Evolutionary conservation across 2,329 filamentous ascomycete genomes (phyloP).

Genomic region (Aspergillus pseudoterreus): DNA sequence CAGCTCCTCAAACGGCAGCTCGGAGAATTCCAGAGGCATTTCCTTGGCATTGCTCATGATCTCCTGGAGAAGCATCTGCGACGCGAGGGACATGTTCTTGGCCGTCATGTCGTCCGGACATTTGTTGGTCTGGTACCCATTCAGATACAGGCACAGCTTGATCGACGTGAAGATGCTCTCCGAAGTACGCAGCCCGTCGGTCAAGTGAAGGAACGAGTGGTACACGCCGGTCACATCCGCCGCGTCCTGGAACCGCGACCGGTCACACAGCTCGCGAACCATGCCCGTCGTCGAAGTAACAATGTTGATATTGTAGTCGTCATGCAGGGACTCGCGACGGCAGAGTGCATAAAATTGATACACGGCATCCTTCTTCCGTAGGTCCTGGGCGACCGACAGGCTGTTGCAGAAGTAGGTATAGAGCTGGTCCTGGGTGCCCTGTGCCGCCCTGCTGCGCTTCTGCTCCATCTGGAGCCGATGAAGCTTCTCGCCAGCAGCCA

Average conservation of each 20-base stretch:
- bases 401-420: constrained; percentile 37
- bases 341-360: constrained; percentile 32
- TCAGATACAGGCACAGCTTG: constrained; percentile 35
- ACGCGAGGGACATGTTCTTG: constrained; percentile 29
- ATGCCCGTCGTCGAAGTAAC: constrained; percentile 23
- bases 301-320: constrained; percentile 30
- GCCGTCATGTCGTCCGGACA: constrained; percentile 24
- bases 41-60: constrained; percentile 28
- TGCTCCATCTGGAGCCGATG: constrained; percentile 27
- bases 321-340: constrained; percentile 26
- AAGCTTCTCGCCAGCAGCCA: constrained; percentile 29
- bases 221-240: constrained; percentile 31
- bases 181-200: constrained; percentile 28
- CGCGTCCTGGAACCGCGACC: constrained; percentile 29
- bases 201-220: constrained; percentile 33
- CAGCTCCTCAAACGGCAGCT: constrained; percentile 32
- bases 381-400: constrained; percentile 23
- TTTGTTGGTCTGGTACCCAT: constrained; percentile 29
- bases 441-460: constrained; percentile 27
- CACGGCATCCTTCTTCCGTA: constrained; percentile 24
- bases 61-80: constrained; percentile 32
- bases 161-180: constrained; percentile 34
- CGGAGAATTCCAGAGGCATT: constrained; percentile 30
- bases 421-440: constrained; percentile 29
- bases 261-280: constrained; percentile 29